Evolutionary conservation across 176 grass and related monocot genomes (phyloP).

Genomic region (Carex littledalei): DNA sequence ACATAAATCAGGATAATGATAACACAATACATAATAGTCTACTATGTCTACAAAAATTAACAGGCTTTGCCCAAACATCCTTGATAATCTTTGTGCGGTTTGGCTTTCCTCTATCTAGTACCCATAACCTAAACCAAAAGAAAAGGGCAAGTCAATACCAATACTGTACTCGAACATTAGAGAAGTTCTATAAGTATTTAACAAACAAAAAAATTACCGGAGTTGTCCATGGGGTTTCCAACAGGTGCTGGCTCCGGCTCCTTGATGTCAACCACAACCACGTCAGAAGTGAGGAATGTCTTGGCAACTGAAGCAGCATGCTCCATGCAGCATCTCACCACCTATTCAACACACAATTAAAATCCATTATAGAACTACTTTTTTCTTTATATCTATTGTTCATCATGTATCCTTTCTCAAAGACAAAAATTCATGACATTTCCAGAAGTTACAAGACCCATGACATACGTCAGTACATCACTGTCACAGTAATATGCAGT

Average conservation of each 20-base stretch:
- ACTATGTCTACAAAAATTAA: slow-evolving; percentile 28
- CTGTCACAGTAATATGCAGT: no score
- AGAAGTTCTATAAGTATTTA: neutral
- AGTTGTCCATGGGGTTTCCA: slow-evolving; percentile 82
- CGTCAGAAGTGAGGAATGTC: slow-evolving; percentile 89
- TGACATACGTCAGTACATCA: neutral
- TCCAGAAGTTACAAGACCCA: neutral
- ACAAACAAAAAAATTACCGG: slow-evolving; percentile 39
- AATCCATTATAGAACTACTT: neutral
- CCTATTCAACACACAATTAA: slow-evolving; percentile 29
- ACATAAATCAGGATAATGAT: slow-evolving; percentile 13
- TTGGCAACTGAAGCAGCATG: slow-evolving; percentile 73
- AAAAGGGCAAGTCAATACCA: neutral
- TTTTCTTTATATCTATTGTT: neutral
- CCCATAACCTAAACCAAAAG: slow-evolving; percentile 42
- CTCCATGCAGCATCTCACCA: slow-evolving; percentile 97
- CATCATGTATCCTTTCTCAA: neutral
- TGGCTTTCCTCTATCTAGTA: slow-evolving; percentile 34
- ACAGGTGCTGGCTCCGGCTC: slow-evolving; percentile 50
- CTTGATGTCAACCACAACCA: slow-evolving; percentile 89
- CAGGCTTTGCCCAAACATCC: neutral
- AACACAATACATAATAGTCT: neutral
- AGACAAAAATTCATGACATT: no score
- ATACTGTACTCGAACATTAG: no score
- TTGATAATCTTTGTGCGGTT: neutral